Evolutionary conservation across 306 rosid genomes (phyloP).

Genomic region (Gastrolobium villosum): DNA sequence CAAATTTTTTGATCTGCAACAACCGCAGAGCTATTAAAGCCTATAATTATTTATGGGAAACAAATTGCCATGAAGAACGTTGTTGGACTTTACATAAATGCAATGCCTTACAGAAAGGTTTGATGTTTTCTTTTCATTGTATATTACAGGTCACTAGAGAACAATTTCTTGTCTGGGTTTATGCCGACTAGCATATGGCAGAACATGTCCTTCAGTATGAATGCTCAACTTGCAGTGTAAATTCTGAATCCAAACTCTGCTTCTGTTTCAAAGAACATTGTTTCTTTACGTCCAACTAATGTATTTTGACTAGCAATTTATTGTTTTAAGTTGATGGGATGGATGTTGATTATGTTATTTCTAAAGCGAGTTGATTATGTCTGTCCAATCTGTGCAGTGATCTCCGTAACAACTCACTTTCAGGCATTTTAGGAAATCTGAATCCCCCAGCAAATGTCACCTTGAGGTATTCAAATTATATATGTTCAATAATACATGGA

Average conservation of each 20-base stretch:
- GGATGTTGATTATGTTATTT: slow-evolving; percentile 37
- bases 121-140: slow-evolving; percentile 14
- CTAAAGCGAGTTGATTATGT: slow-evolving; percentile 22
- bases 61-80: not conserved
- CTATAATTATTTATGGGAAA: not conserved
- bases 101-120: not conserved
- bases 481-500: no score
- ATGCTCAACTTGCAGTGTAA: slow-evolving; percentile 66
- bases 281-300: slow-evolving; percentile 38
- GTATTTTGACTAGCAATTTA: slow-evolving; percentile 21
- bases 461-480: slow-evolving; percentile 65
- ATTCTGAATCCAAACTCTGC: slow-evolving; percentile 35
- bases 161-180: slow-evolving; percentile 65
- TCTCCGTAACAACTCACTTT: slow-evolving; percentile 72
- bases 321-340: slow-evolving; percentile 16
- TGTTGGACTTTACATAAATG: slow-evolving; percentile 6
- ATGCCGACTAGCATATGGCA: slow-evolving; percentile 63
- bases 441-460: slow-evolving; percentile 70
- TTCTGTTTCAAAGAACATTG: slow-evolving; percentile 17
- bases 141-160: slow-evolving; percentile 63
- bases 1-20: no score
- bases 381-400: slow-evolving; percentile 62
- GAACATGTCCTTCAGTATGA: slow-evolving; percentile 55
- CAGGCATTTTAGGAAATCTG: slow-evolving; percentile 54
- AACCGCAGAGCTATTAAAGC: no score